Conservation (phyloP, 352 stramenopile species). For the Globisporangium spiculum region DNA sequence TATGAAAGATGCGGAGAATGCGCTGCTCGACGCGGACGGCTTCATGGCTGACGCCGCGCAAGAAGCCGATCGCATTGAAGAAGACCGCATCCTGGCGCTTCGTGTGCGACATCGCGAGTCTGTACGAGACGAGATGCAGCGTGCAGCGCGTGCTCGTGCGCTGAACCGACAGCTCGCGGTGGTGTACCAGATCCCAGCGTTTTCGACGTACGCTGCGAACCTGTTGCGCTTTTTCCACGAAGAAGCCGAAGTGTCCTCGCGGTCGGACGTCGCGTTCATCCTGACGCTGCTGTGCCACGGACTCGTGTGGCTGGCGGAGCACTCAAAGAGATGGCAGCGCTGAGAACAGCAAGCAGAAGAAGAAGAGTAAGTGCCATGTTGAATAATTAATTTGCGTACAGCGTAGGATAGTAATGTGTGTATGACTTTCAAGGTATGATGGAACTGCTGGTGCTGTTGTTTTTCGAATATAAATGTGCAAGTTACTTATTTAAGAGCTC, state of each 20-base stretch:
- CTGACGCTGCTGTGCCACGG: slow-evolving; percentile 79
- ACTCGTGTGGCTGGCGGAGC: slow-evolving; percentile 76
- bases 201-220: slow-evolving; percentile 61
- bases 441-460: background rate
- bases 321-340: slow-evolving; percentile 57
- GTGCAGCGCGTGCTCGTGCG: slow-evolving; percentile 53
- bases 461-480: slow-evolving; percentile 14
- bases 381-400: background rate
- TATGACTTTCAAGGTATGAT: background rate
- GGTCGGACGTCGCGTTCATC: slow-evolving; percentile 74
- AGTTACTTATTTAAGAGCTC: slow-evolving; percentile 10
- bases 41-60: slow-evolving; percentile 50
- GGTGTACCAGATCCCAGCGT: slow-evolving; percentile 76
- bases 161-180: slow-evolving; percentile 69
- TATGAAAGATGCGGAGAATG: slow-evolving; percentile 70
- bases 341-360: slow-evolving; percentile 14
- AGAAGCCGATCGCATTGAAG: slow-evolving; percentile 44
- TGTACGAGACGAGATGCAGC: slow-evolving; percentile 64
- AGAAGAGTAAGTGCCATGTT: background rate
- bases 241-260: slow-evolving; percentile 63
- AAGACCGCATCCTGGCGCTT: slow-evolving; percentile 33
- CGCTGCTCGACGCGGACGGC: slow-evolving; percentile 54
- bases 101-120: slow-evolving; percentile 55
- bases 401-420: background rate
- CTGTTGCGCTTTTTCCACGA: slow-evolving; percentile 76